Conservation (phyloP, 495 filamentous ascomycete genomes). For the Penicillium dipodomyicola region DNA sequence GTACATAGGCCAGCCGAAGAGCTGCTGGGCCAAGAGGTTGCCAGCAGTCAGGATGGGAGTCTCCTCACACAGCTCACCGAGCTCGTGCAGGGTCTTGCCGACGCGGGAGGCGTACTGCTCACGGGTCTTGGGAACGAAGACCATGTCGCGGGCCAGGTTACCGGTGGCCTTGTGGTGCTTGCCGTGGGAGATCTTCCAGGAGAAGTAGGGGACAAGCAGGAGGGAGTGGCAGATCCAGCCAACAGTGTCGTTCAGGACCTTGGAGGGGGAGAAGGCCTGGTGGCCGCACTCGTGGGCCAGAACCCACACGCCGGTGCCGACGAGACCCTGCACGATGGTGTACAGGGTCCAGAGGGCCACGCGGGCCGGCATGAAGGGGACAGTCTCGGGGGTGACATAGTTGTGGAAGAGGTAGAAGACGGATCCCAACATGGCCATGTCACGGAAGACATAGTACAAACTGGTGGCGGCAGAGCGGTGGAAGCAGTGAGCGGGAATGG, state of each 20-base stretch:
- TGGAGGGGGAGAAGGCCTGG: constrained; percentile 79
- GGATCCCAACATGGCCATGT: constrained; percentile 52
- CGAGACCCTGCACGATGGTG: constrained; percentile 63
- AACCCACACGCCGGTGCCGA: constrained; percentile 70
- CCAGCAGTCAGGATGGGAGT: constrained; percentile 79
- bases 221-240: constrained; percentile 82
- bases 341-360: constrained; percentile 56
- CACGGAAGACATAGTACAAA: constrained; percentile 62
- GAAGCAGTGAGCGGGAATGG: constrained; percentile 63
- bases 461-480: constrained; percentile 60
- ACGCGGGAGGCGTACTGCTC: constrained; percentile 68
- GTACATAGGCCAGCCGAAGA: constrained; percentile 89
- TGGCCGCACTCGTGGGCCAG: constrained; percentile 71
- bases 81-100: constrained; percentile 69
- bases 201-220: constrained; percentile 84
- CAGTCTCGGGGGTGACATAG: constrained; percentile 62
- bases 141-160: constrained; percentile 95
- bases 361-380: constrained; percentile 52
- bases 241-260: constrained; percentile 77
- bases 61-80: constrained; percentile 88
- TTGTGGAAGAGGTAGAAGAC: constrained; percentile 64
- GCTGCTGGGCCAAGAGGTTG: constrained; percentile 76
- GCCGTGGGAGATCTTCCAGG: constrained; percentile 89
- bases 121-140: constrained; percentile 87
- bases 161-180: constrained; percentile 97